Base-by-base conservation (phyloP, 768 basidiomycete species). In the Boletellus ananas region DNA sequence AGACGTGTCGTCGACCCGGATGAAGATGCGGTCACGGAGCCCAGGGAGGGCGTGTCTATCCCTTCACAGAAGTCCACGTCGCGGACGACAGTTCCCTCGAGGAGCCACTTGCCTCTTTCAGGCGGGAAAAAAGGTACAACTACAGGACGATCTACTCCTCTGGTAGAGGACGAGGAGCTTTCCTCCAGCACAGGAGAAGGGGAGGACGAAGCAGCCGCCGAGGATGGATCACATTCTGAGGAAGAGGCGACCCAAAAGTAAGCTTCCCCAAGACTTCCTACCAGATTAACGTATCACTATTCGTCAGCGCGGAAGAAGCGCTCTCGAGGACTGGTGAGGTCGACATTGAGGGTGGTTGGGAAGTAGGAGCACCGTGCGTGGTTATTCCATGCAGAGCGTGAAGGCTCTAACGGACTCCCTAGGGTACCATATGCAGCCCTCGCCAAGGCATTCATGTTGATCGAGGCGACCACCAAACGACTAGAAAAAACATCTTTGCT, bases 341-440 rank as follows among this genome's bases (percentile, higher is more conserved):
- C n/a, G 89, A 90, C 63, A 72, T 90, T 23, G 73, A 79, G 45
- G 85, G 85, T 17, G 86, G 87, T 16, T 91, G 94, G 94, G 86
- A 90, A 72, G 72, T 73, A 21, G 93, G 92, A 12, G 74, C 86
- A 57, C 81, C 90, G 94, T 94, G 63, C 58, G 90, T 77, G 6
- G 46, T 34, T 36, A 39, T n/a, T 35, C 11, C 34, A 14, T 9
- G 2, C 14, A 39, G 13, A 16, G n/a, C 6, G 12, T 5, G 18
- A 33, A 12, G 14, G 29, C 34, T 23, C 39, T 52, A 39, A 55
- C 47, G 37, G 3, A 23, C 33, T 25, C 23, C 6, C 10, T 23
- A 97, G 94, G 4, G 87, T 97, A 11, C 96, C 96, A 0, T 99
- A 99, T 64, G 87, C 91, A 16, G 91, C 96, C 6, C 78, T 99